These are phyloP conservation scores for Penicillium desertorum DNA, from an alignment of 495 filamentous ascomycete genomes.

Conservation along the genomic window DNA sequence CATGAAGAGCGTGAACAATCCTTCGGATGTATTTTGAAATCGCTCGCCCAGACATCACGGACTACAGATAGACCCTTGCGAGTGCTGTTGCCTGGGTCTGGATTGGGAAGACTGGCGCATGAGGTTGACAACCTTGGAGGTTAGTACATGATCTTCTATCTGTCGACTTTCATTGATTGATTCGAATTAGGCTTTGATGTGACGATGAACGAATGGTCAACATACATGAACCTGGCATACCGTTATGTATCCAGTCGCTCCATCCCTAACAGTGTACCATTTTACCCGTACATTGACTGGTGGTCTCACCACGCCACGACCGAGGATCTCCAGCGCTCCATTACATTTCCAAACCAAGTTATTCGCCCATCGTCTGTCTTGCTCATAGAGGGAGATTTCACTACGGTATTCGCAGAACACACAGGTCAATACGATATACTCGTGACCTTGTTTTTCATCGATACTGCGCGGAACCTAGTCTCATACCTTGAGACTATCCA, in stretches of 20 bases:
- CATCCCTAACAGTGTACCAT: constrained; percentile 10
- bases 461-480: constrained; percentile 48
- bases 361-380: constrained; percentile 23
- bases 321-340: constrained; percentile 35
- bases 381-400: constrained; percentile 48
- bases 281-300: constrained; percentile 46
- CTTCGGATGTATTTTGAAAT: constrained; percentile 36
- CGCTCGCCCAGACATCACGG: constrained; percentile 20
- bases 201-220: constrained; percentile 46
- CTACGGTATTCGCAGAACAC: constrained; percentile 21
- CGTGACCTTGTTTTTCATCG: constrained; percentile 52
- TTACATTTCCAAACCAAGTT: constrained; percentile 36
- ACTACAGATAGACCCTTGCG: constrained; percentile 17
- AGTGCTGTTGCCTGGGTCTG: constrained; percentile 45
- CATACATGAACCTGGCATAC: constrained; percentile 43
- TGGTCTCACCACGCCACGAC: constrained; percentile 48
- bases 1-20: constrained; percentile 36
- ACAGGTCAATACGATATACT: constrained; percentile 37
- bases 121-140: constrained; percentile 38
- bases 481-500: constrained; percentile 46
- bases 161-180: neutral
- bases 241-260: constrained; percentile 26
- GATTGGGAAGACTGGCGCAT: constrained; percentile 43
- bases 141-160: neutral
- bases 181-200: constrained; percentile 33